These are phyloP conservation scores for Sphaceloma murrayae DNA, from an alignment of 2,329 filamentous ascomycete species.

Conservation along the genomic window DNA sequence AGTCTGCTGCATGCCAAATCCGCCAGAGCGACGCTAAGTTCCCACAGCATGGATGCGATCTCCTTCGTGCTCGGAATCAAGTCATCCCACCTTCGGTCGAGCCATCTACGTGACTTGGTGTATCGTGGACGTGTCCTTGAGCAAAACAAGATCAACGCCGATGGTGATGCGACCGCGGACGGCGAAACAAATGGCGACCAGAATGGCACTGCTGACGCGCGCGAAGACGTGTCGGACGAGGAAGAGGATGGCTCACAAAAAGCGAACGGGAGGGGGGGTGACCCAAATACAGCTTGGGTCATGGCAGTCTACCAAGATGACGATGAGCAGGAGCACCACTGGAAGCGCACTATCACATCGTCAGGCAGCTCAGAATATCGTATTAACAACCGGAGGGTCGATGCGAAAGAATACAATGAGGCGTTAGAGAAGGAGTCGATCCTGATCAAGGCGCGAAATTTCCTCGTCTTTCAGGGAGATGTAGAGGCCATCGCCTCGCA, in stretches of 20 bases:
- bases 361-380: constrained; percentile 87
- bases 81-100: constrained; percentile 91
- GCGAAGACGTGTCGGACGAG: constrained; percentile 32
- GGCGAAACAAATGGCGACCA: constrained; percentile 41
- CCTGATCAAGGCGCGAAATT: constrained; percentile 94
- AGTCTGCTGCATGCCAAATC: constrained; percentile 28
- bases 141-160: constrained; percentile 84
- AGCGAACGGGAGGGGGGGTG: constrained; percentile 53
- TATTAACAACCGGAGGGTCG: constrained; percentile 86
- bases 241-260: constrained; percentile 46
- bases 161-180: constrained; percentile 57
- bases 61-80: constrained; percentile 98
- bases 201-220: constrained; percentile 46
- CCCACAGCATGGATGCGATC: constrained; percentile 88
- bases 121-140: constrained; percentile 91
- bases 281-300: constrained; percentile 94
- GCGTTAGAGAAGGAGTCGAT: constrained; percentile 90
- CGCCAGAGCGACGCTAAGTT: constrained; percentile 1
- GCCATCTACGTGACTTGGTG: constrained; percentile 86
- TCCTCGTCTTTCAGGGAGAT: constrained; percentile 95
- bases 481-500: constrained; percentile 95
- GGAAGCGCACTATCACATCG: constrained; percentile 90
- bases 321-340: constrained; percentile 84
- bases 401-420: constrained; percentile 86
- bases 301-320: constrained; percentile 99